phyloP scores from a whole-genome alignment of 306 rosid genomes.

The Prosopis cineraria region DNA sequence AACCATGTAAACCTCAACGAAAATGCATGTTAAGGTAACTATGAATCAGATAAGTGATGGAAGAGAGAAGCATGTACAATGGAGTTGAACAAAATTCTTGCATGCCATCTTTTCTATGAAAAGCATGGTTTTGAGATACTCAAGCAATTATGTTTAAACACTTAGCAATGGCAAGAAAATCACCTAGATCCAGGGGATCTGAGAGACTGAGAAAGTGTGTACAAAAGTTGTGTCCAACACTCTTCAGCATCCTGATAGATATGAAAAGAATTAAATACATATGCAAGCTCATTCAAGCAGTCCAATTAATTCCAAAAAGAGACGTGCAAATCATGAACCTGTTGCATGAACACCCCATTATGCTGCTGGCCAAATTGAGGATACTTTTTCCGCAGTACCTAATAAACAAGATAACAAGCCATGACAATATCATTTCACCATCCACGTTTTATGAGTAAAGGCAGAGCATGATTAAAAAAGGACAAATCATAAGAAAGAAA shows the following conservation, averaged over 20 bases:
- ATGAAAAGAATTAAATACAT: slow-evolving; percentile 32
- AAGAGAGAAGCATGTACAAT: slow-evolving; percentile 12
- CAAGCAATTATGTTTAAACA: slow-evolving; percentile 13
- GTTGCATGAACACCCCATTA: slow-evolving; percentile 91
- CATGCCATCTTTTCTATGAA: slow-evolving; percentile 15
- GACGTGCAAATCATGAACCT: slow-evolving; percentile 52
- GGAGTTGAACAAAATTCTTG: slow-evolving; percentile 2
- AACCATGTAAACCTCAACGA: slow-evolving; percentile 15
- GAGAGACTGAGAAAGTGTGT: slow-evolving; percentile 95
- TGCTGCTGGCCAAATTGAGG: slow-evolving; percentile 99
- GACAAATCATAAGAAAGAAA: neutral
- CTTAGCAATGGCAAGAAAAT: slow-evolving; percentile 22
- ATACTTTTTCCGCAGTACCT: slow-evolving; percentile 91
- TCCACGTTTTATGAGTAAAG: neutral
- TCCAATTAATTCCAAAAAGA: slow-evolving; percentile 27
- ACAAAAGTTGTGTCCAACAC: slow-evolving; percentile 98
- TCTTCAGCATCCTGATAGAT: slow-evolving; percentile 94
- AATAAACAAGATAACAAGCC: slow-evolving; percentile 39
- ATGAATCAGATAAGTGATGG: slow-evolving; percentile 4
- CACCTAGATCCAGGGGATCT: slow-evolving; percentile 81
- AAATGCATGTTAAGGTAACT: slow-evolving; percentile 15
- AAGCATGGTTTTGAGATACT: slow-evolving; percentile 20
- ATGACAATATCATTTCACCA: slow-evolving; percentile 17
- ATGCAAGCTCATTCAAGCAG: slow-evolving; percentile 18
- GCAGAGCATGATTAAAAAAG: slow-evolving; percentile 8